Evolutionary conservation across 2,329 filamentous ascomycete genomes (phyloP).

Genomic region (Aureobasidium sp.): DNA sequence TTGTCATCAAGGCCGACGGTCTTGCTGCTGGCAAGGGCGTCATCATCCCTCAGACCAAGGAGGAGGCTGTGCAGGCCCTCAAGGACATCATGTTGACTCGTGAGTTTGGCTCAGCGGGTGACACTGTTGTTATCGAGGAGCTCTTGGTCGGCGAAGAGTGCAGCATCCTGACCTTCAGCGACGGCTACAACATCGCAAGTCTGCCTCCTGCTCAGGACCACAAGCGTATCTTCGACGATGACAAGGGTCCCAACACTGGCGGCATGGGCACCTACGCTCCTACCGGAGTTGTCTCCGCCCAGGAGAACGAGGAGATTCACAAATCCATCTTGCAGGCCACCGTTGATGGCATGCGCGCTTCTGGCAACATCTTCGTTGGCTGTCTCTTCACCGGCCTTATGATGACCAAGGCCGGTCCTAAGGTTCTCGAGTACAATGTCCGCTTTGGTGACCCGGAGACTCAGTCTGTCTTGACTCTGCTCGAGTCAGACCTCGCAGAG

Average conservation of each 20-base stretch:
- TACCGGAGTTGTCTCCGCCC: conserved; percentile 42
- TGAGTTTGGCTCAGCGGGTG: conserved; percentile 78
- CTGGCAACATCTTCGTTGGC: conserved; percentile 64
- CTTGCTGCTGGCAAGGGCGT: conserved; percentile 94
- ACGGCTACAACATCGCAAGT: conserved; percentile 76
- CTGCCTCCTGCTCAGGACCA: conserved; percentile 93
- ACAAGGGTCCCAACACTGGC: conserved; percentile 86
- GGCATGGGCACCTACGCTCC: conserved; percentile 98
- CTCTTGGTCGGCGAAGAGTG: conserved; percentile 87
- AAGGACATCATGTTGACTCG: conserved; percentile 85
- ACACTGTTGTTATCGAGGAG: conserved; percentile 93
- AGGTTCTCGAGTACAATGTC: conserved; percentile 87
- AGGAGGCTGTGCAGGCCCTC: conserved; percentile 74
- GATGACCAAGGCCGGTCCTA: conserved; percentile 75
- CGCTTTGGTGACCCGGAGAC: conserved; percentile 90
- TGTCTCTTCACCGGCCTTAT: conserved; percentile 87
- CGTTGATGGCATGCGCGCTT: conserved; percentile 76
- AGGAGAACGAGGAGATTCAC: conserved; percentile 72
- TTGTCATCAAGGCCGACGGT: conserved; percentile 91
- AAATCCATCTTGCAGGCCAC: conserved; percentile 81
- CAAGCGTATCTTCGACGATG: conserved; percentile 87
- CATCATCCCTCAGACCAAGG: conserved; percentile 72
- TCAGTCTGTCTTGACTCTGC: conserved; percentile 73
- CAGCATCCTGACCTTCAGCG: conserved; percentile 83
- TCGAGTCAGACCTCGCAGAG: conserved; percentile 80